Percentiles rank a stretch among this genome's conserved stretches.
Evolutionary conservation across 805 yeast genomes (phyloP).

Genomic region (Lachancea quebecensis): DNA sequence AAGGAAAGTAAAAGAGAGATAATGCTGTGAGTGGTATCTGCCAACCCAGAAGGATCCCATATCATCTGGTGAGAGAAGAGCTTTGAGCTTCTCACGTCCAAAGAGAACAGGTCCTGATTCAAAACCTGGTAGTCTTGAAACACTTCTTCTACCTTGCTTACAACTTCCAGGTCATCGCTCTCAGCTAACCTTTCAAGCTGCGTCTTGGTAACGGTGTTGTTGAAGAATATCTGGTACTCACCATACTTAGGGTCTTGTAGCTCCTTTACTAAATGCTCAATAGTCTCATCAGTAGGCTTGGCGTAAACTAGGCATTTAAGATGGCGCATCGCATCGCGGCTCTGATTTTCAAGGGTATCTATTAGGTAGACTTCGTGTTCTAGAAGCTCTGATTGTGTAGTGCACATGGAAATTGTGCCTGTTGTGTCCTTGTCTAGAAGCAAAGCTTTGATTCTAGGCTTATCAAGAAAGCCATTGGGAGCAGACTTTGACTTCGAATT

Average conservation of each 20-base stretch:
- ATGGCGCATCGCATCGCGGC: constrained; percentile 69
- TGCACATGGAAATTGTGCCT: constrained; percentile 75
- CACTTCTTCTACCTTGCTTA: constrained; percentile 68
- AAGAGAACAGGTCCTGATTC: constrained; percentile 58
- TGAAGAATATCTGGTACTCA: constrained; percentile 70
- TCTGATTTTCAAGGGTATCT: constrained; percentile 56
- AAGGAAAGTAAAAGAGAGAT: constrained; percentile 45
- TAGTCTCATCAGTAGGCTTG: constrained; percentile 61
- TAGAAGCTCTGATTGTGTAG: constrained; percentile 79
- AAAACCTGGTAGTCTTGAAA: constrained; percentile 78
- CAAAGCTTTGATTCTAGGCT: constrained; percentile 55
- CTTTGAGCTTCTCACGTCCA: constrained; percentile 27
- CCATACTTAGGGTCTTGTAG: constrained; percentile 72
- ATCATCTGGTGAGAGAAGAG: constrained; percentile 23
- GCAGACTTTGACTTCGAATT: constrained; percentile 20
- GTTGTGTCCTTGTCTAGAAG: constrained; percentile 77
- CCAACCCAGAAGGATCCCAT: constrained; percentile 24
- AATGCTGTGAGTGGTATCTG: constrained; percentile 20
- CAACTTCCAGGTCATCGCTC: constrained; percentile 78
- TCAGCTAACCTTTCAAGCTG: constrained; percentile 85
- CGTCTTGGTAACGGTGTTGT: constrained; percentile 65
- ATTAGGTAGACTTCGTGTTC: constrained; percentile 79
- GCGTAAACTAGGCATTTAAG: constrained; percentile 74
- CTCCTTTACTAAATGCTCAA: constrained; percentile 57
- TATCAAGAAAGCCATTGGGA: constrained; percentile 17